phyloP scores from a whole-genome alignment of 768 basidiomycete species.

The Tulasnella calospora region DNA sequence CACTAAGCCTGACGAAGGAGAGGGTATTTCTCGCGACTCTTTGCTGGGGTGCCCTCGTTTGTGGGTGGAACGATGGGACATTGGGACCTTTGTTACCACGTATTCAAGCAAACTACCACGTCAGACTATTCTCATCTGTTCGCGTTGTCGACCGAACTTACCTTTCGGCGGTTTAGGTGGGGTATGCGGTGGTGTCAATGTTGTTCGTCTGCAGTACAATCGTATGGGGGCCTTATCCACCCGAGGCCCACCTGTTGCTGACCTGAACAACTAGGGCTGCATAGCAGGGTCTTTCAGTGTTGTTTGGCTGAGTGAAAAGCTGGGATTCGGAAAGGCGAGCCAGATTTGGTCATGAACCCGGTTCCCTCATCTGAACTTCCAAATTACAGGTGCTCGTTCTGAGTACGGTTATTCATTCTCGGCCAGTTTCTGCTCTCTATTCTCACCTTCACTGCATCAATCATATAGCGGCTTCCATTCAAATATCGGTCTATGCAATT shows the following conservation, averaged over 20 bases:
- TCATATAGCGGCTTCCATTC: conserved; percentile 40
- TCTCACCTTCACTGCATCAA: background rate
- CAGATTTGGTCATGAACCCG: background rate
- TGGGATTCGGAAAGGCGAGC: conserved; percentile 29
- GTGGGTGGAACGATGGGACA: background rate
- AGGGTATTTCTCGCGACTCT: conserved; percentile 10
- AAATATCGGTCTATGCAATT: conserved; percentile 52
- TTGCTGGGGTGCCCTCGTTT: conserved; percentile 14
- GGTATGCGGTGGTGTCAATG: conserved; percentile 21
- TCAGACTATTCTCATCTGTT: background rate
- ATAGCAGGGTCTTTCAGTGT: conserved; percentile 19
- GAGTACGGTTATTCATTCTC: background rate
- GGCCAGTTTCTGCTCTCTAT: background rate
- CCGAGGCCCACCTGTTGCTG: background rate
- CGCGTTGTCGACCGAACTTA: background rate
- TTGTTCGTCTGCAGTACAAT: conserved; percentile 18
- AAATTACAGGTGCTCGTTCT: background rate
- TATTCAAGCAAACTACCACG: conserved; percentile 28
- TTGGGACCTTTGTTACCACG: conserved; percentile 21
- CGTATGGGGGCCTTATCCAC: background rate
- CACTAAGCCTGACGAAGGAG: background rate
- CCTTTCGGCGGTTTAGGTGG: conserved; percentile 1
- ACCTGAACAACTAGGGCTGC: conserved; percentile 18
- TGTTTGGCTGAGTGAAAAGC: conserved; percentile 20
- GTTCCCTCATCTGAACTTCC: background rate